A percentile compares a stretch with the other conserved stretches of the same genome.
These are phyloP conservation scores for Spinacia oleracea DNA, from an alignment of 179 eudicot genomes.

Conservation along the genomic window DNA sequence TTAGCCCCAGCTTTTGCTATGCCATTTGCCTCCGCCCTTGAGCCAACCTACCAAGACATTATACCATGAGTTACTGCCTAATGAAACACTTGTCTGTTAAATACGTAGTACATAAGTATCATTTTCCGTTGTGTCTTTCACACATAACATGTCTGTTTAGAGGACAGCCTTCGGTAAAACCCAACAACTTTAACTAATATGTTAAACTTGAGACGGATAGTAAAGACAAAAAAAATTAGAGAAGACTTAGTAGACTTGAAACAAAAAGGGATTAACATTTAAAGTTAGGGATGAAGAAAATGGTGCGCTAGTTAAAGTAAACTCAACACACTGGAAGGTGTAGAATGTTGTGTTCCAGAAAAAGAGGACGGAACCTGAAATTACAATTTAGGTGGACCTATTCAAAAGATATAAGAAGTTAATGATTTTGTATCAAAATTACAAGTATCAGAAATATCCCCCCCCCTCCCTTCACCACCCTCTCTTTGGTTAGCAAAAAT, in stretches of 20 bases:
- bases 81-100: background rate
- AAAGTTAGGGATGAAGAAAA: background rate
- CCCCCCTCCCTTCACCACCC: background rate
- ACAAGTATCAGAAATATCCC: background rate
- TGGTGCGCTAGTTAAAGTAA: background rate
- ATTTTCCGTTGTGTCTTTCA: too few relatives aligned
- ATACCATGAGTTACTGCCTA: conserved; percentile 1
- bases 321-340: background rate
- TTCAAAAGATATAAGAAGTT: too few relatives aligned
- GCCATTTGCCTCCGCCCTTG: conserved; percentile 93
- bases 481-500: background rate
- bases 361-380: background rate
- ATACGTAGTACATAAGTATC: too few relatives aligned
- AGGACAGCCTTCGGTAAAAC: background rate
- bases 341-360: background rate
- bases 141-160: background rate
- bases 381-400: background rate
- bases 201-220: background rate
- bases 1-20: conserved; percentile 99
- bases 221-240: background rate
- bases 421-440: background rate
- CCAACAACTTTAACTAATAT: background rate
- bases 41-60: conserved; percentile 64
- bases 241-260: background rate
- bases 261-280: background rate